Evolutionary conservation across 805 yeast species (phyloP).

Genomic region (Ogataea nonfermentans): DNA sequence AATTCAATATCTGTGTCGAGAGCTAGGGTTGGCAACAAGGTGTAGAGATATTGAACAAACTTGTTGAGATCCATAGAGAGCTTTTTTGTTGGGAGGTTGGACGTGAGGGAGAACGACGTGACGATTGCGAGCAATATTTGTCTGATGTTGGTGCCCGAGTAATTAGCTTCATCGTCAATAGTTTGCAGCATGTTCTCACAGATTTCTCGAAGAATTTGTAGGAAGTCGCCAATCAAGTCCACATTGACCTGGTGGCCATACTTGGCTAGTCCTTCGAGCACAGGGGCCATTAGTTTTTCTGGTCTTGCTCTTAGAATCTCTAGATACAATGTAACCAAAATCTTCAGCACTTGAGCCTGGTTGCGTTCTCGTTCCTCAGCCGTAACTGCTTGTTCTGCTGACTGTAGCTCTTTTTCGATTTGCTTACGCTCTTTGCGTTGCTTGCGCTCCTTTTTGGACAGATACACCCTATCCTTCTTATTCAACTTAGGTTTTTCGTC

Average conservation of each 20-base stretch:
- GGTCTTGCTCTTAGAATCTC: conserved; percentile 68
- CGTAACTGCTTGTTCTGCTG: conserved; percentile 84
- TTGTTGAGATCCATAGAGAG: conserved; percentile 78
- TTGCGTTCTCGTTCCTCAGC: conserved; percentile 81
- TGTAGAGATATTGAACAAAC: conserved; percentile 74
- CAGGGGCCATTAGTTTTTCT: conserved; percentile 73
- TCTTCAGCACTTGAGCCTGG: conserved; percentile 81
- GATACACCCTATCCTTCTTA: conserved; percentile 87
- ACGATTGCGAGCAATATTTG: conserved; percentile 79
- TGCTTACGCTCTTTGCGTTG: conserved; percentile 80
- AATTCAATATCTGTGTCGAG: conserved; percentile 84
- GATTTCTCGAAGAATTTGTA: conserved; percentile 84
- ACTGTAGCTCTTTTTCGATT: conserved; percentile 85
- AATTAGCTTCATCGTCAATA: conserved; percentile 41
- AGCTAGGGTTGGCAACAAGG: conserved; percentile 63
- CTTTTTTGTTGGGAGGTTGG: conserved; percentile 69
- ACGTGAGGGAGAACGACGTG: conserved; percentile 83
- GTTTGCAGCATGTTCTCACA: conserved; percentile 48
- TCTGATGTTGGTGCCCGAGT: conserved; percentile 52
- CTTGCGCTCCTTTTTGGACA: conserved; percentile 87
- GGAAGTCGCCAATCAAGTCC: conserved; percentile 87
- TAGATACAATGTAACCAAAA: conserved; percentile 69
- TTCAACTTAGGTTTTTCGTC: conserved; percentile 51
- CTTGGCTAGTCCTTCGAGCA: conserved; percentile 85
- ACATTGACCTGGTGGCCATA: conserved; percentile 92